Evolutionary conservation across 495 filamentous ascomycete species (phyloP), one percentile per base, ranked within the genome.

Genomic region (Geopyxis carbonaria): DNA sequence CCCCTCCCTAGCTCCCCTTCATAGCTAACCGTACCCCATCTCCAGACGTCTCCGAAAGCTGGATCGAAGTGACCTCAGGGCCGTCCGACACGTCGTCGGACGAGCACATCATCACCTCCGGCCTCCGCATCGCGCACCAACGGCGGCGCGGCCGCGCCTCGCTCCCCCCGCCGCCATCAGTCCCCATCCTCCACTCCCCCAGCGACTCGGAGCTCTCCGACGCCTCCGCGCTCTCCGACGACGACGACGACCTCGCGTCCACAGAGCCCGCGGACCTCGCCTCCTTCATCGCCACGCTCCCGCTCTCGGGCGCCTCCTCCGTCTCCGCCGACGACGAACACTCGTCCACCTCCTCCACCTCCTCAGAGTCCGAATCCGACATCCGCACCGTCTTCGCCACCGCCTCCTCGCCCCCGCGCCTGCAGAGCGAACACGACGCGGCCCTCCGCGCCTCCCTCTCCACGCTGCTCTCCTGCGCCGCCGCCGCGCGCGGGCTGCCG

Each of bases 61-160:
- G 89, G 89, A 75, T 97, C 55, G 89, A 97, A 58, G 74, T 97
- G 40, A 69, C 80, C 31, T 95, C 89, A 2, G 82, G 91, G 42
- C 83, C 87, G 15, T 93, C 86, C 1, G 72, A 70, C 10, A 87
- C 86, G 7, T 92, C 89, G 10, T 76, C 77, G 35, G 78, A 68
- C 43, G 85, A 92, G 37, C 85, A 93, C 40, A 79, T 92, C 48
- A 77, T 91, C 37, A 86, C 79, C 10, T 85, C 80, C 6, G 81
- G 83, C 10, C 70, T 93, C 11, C 72, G 75, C 18, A 75, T 93
- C 25, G 54, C 63, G n/a, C 56, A 61, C 38, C 21, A 29, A 6
- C 51, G 50, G 22, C 50, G 51, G 8, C 48, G 34, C 13, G 48
- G 44, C 1, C 38, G 48, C 38, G 24, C 24, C 4, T 29, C 22